Conservation (phyloP, 2,329 filamentous ascomycete species). For the Beauveria bassiana region DNA sequence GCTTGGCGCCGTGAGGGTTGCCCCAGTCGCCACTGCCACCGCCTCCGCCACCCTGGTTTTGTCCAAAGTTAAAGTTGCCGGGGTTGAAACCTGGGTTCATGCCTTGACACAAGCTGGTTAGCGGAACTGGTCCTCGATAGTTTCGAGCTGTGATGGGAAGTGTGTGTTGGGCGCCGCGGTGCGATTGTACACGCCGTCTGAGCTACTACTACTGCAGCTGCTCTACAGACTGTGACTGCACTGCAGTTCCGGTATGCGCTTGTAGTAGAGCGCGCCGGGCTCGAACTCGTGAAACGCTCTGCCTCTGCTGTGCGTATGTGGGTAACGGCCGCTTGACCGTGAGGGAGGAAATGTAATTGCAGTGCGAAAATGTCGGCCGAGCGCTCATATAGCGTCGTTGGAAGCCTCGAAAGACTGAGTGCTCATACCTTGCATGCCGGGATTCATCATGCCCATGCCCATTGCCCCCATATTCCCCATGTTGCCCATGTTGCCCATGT, state of each 20-base stretch:
- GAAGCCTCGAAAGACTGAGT: constrained; percentile 19
- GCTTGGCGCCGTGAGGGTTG: constrained; percentile 76
- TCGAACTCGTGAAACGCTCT: background rate
- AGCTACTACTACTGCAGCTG: background rate
- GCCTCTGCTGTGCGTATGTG: background rate
- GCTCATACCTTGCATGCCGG: constrained; percentile 28
- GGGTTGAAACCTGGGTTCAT: constrained; percentile 66
- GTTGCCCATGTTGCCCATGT: constrained; percentile 26
- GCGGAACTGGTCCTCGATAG: constrained; percentile 17
- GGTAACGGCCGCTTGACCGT: background rate
- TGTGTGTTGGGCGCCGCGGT: background rate
- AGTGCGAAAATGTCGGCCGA: constrained; percentile 14
- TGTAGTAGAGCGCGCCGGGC: background rate
- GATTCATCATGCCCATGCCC: constrained; percentile 24
- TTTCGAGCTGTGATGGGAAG: background rate
- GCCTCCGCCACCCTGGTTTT: constrained; percentile 35
- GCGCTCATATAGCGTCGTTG: constrained; percentile 35
- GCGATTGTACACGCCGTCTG: background rate
- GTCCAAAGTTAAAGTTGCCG: constrained; percentile 58
- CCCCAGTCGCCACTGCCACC: constrained; percentile 51
- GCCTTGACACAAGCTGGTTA: constrained; percentile 47
- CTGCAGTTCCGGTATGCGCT: background rate
- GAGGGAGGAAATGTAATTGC: background rate
- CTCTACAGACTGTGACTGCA: background rate
- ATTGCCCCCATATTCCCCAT: constrained; percentile 33